Percentiles rank a stretch among this genome's conserved stretches.
Conservation (phyloP, 2,329 filamentous ascomycete genomes). For the Cercospora beticola region DNA sequence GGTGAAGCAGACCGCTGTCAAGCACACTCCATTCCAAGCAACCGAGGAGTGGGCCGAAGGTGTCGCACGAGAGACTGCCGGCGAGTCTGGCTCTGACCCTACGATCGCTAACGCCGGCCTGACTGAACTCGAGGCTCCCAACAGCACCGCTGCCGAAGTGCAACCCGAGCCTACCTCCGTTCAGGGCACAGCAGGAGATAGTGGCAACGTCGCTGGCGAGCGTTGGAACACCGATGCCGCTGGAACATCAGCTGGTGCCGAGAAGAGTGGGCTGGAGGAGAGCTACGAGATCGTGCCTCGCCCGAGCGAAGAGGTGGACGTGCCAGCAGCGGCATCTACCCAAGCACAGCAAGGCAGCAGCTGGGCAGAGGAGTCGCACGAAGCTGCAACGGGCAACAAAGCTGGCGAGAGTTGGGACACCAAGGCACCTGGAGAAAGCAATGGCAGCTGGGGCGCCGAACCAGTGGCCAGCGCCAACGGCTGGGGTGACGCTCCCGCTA, state of each 20-base stretch:
- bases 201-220: constrained; percentile 57
- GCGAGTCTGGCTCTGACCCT: constrained; percentile 56
- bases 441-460: constrained; percentile 23
- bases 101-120: constrained; percentile 66
- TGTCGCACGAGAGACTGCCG: constrained; percentile 46
- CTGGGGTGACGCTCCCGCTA: constrained; percentile 30
- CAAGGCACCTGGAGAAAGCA: constrained; percentile 44
- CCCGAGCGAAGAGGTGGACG: constrained; percentile 72
- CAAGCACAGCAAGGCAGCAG: constrained; percentile 60
- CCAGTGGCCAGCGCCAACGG: constrained; percentile 29
- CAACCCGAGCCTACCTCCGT: constrained; percentile 34
- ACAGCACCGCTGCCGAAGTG: constrained; percentile 35
- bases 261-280: constrained; percentile 57
- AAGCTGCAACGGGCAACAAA: constrained; percentile 31
- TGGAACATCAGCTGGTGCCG: constrained; percentile 45
- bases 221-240: constrained; percentile 62
- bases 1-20: constrained; percentile 43
- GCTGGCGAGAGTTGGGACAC: constrained; percentile 36
- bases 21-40: constrained; percentile 55
- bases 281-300: constrained; percentile 75
- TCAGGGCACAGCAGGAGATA: constrained; percentile 42
- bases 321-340: constrained; percentile 57
- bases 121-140: constrained; percentile 62
- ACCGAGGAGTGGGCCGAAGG: constrained; percentile 53
- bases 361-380: constrained; percentile 72